Evolutionary conservation across 2,329 filamentous ascomycete genomes (phyloP).

Genomic region (Alternaria sp.): DNA sequence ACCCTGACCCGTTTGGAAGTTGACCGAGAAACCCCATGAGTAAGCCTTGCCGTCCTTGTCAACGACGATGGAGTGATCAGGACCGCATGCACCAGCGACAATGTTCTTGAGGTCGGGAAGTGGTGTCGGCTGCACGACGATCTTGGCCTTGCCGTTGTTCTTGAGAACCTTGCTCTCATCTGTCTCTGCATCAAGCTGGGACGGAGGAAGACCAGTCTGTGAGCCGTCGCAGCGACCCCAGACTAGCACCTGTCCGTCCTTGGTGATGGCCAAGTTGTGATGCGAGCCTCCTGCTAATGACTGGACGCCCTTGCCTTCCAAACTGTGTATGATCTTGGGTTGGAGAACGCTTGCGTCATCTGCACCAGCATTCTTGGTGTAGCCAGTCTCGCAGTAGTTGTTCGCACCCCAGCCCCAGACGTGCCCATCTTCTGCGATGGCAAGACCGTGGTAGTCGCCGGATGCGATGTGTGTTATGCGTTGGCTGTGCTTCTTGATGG

Average conservation of each 20-base stretch:
- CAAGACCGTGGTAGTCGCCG: slow-evolving; percentile 84
- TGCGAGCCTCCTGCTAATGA: slow-evolving; percentile 76
- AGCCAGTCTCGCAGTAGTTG: slow-evolving; percentile 82
- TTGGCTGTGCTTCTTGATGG: slow-evolving; percentile 51
- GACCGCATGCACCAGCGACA: slow-evolving; percentile 66
- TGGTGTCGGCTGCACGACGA: slow-evolving; percentile 70
- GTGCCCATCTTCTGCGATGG: slow-evolving; percentile 69
- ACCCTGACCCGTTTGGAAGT: slow-evolving; percentile 81
- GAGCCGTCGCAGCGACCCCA: slow-evolving; percentile 68
- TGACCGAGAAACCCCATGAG: slow-evolving; percentile 81
- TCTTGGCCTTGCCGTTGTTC: slow-evolving; percentile 69
- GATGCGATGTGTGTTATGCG: slow-evolving; percentile 68
- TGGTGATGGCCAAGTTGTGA: slow-evolving; percentile 69
- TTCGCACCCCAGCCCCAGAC: slow-evolving; percentile 88
- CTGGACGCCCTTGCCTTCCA: slow-evolving; percentile 69
- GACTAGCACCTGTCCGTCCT: slow-evolving; percentile 61
- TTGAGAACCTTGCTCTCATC: slow-evolving; percentile 55
- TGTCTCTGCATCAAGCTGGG: slow-evolving; percentile 34
- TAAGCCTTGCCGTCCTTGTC: slow-evolving; percentile 73
- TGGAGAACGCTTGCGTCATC: slow-evolving; percentile 76
- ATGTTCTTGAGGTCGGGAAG: slow-evolving; percentile 66
- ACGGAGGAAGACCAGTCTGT: slow-evolving; percentile 56
- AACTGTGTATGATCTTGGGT: slow-evolving; percentile 65
- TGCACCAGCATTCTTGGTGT: slow-evolving; percentile 67
- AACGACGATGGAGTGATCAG: slow-evolving; percentile 76